phyloP scores from a whole-genome alignment of 164 flowering plant species.

The Chimonanthus salicifolius region DNA sequence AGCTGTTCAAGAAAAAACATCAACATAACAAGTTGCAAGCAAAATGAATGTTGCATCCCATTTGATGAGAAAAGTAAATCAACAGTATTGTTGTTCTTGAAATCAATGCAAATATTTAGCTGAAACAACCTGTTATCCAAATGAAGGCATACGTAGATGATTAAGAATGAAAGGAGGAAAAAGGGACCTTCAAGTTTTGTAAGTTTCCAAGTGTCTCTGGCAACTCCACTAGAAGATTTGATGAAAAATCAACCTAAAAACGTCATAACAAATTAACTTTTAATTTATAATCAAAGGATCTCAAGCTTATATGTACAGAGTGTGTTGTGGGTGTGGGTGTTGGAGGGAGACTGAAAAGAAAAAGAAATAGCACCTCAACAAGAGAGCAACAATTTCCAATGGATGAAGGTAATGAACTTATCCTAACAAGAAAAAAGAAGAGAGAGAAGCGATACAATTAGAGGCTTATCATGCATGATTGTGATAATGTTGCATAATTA shows the following conservation, averaged over 20 bases:
- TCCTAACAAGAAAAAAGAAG: slow-evolving; percentile 16
- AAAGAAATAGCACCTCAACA: slow-evolving; percentile 24
- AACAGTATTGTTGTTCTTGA: too few relatives aligned
- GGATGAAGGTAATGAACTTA: slow-evolving; percentile 22
- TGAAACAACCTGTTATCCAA: too few relatives aligned
- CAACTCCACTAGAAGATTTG: slow-evolving; percentile 64
- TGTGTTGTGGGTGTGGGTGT: too few relatives aligned
- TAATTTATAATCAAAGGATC: slow-evolving; percentile 5
- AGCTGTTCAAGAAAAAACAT: too few relatives aligned
- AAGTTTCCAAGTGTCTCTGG: slow-evolving; percentile 62
- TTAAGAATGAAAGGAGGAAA: background rate
- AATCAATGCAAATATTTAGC: too few relatives aligned
- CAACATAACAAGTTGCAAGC: too few relatives aligned
- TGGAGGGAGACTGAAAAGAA: background rate
- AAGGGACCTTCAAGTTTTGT: slow-evolving; percentile 47
- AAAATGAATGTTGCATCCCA: too few relatives aligned
- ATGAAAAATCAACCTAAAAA: slow-evolving; percentile 74
- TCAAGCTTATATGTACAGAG: background rate
- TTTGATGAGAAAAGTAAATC: too few relatives aligned
- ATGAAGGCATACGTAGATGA: too few relatives aligned
- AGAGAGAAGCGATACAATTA: background rate
- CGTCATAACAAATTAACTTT: background rate
- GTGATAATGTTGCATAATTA: background rate
- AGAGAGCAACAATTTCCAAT: slow-evolving; percentile 31
- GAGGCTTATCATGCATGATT: background rate